Evolutionary conservation across 352 stramenopile genomes (phyloP).

Genomic region (Globisporangium lucens): DNA sequence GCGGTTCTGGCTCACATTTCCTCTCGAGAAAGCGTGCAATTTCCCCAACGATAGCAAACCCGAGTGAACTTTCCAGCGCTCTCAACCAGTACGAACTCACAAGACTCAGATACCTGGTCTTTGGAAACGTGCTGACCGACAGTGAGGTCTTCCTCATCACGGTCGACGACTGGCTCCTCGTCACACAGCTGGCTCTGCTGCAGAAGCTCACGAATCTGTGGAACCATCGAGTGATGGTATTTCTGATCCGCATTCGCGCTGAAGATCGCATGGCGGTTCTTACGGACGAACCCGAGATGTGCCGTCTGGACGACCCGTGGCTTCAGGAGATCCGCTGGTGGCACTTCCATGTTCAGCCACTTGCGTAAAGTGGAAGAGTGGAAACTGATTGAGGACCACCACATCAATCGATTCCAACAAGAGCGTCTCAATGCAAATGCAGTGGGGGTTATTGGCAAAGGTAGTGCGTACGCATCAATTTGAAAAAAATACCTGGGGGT

Average conservation of each 20-base stretch:
- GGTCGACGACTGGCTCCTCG: background rate
- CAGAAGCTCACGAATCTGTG: background rate
- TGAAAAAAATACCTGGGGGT: no score
- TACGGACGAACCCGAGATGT: background rate
- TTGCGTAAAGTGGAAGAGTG: background rate
- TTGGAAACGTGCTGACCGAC: background rate
- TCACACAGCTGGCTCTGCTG: background rate
- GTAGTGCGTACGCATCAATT: no score
- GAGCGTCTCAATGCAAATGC: no score
- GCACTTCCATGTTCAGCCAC: background rate
- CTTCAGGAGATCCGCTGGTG: background rate
- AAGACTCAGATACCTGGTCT: background rate
- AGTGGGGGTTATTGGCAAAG: no score
- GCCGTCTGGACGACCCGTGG: background rate
- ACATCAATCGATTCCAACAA: no score
- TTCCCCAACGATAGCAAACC: background rate
- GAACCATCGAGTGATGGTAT: background rate
- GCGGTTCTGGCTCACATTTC: background rate
- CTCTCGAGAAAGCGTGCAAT: background rate
- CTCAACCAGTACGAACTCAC: background rate
- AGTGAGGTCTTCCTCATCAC: background rate
- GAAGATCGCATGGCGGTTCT: background rate
- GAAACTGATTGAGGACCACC: no score
- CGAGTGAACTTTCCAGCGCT: background rate
- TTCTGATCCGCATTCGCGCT: background rate